Conservation (phyloP, 345 rosid species). For the Turnera subulata region DNA sequence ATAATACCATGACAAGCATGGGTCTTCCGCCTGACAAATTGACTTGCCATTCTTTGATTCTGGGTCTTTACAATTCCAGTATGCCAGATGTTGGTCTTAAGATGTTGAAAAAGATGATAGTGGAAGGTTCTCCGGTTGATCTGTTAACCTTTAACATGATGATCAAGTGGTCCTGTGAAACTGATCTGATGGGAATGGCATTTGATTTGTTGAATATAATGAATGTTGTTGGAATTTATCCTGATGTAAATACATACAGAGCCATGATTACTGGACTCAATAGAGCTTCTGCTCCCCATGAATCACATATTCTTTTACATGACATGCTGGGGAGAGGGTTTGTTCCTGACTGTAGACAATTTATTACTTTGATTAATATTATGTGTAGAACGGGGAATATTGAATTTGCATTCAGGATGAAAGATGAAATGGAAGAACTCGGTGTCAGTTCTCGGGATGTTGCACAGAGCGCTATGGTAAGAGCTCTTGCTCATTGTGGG, state of each 20-base stretch:
- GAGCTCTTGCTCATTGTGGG: constrained; percentile 76
- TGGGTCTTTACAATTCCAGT: constrained; percentile 57
- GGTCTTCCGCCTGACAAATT: constrained; percentile 57
- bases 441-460: constrained; percentile 42
- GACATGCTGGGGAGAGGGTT: constrained; percentile 57
- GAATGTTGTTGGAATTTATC: constrained; percentile 41
- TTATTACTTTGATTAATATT: constrained; percentile 50
- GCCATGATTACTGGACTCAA: constrained; percentile 47
- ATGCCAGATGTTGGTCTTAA: constrained; percentile 61
- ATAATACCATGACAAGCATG: constrained; percentile 37
- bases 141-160: constrained; percentile 53
- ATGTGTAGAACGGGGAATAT: constrained; percentile 64
- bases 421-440: constrained; percentile 57
- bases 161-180: constrained; percentile 47
- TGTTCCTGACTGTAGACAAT: constrained; percentile 43
- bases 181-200: constrained; percentile 35
- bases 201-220: constrained; percentile 54
- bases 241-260: constrained; percentile 36
- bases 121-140: constrained; percentile 48
- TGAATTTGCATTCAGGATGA: constrained; percentile 55
- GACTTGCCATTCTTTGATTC: constrained; percentile 66
- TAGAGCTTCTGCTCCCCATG: constrained; percentile 42
- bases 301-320: constrained; percentile 50
- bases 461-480: constrained; percentile 85
- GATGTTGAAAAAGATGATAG: constrained; percentile 49